Percentiles rank a stretch among this genome's conserved stretches.
Evolutionary conservation across 352 stramenopile species (phyloP).

Genomic region (Globisporangium nodosum): DNA sequence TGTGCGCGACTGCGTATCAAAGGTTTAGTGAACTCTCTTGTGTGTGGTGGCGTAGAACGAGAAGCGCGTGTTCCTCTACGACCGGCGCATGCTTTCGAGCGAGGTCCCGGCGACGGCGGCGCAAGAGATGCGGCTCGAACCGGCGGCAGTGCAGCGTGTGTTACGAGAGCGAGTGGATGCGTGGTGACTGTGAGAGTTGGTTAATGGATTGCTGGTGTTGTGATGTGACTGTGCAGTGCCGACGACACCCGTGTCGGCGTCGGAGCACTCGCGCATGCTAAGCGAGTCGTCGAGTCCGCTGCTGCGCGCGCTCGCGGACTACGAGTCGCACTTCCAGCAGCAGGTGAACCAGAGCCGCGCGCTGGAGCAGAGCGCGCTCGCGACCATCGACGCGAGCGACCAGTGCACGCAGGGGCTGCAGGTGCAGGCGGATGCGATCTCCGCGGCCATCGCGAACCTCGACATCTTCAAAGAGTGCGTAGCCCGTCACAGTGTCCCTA

Average conservation of each 20-base stretch:
- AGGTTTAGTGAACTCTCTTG: no score
- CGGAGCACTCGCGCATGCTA: conserved; percentile 59
- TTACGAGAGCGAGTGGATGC: neutral
- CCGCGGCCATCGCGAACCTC: conserved; percentile 70
- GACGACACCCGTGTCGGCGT: conserved; percentile 43
- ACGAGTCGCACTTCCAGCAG: conserved; percentile 77
- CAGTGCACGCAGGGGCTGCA: conserved; percentile 45
- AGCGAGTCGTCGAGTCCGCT: conserved; percentile 78
- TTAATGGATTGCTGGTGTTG: neutral
- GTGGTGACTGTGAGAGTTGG: neutral
- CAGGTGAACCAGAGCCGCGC: conserved; percentile 64
- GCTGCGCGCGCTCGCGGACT: conserved; percentile 71
- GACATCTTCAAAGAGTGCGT: conserved; percentile 61
- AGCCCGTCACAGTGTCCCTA: neutral
- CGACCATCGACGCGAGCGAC: conserved; percentile 57
- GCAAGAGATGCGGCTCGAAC: conserved; percentile 33
- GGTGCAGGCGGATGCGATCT: conserved; percentile 66
- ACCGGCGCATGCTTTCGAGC: conserved; percentile 72
- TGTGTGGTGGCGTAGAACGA: conserved; percentile 20
- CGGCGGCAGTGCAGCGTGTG: conserved; percentile 2
- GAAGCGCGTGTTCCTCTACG: conserved; percentile 80
- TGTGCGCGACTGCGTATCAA: no score
- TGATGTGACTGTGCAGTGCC: conserved; percentile 31
- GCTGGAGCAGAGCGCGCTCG: conserved; percentile 41
- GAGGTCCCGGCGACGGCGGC: conserved; percentile 37